Evolutionary conservation across 1,139 yeast genomes (phyloP).

Genomic region (Yamadazyma sp.): DNA sequence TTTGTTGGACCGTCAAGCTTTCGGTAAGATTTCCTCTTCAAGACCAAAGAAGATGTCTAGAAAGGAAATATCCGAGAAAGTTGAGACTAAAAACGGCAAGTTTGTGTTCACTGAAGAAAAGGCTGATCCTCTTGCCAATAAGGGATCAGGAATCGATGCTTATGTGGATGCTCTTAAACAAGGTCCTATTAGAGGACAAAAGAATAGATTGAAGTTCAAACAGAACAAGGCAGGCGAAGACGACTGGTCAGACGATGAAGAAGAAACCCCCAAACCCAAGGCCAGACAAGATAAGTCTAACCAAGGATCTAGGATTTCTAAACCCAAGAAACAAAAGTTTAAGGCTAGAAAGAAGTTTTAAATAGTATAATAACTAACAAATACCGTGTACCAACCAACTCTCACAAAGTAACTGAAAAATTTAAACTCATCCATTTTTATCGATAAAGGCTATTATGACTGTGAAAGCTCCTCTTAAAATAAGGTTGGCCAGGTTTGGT

Average conservation of each 20-base stretch:
- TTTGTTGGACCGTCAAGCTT: conserved; percentile 78
- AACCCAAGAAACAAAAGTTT: conserved; percentile 51
- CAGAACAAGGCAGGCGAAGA: conserved; percentile 55
- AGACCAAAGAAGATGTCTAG: conserved; percentile 62
- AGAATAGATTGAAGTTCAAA: conserved; percentile 84
- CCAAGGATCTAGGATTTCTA: conserved; percentile 28
- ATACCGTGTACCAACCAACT: not conserved
- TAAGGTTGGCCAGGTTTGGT: conserved; percentile 91
- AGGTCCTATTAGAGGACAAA: conserved; percentile 92
- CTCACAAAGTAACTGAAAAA: conserved; percentile 9
- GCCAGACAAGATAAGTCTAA: conserved; percentile 16
- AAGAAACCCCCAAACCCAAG: conserved; percentile 17
- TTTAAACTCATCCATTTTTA: conserved; percentile 13
- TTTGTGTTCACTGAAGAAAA: conserved; percentile 47
- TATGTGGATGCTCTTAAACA: conserved; percentile 90
- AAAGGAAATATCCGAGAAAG: conserved; percentile 46
- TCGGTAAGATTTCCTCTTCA: conserved; percentile 85
- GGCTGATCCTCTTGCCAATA: conserved; percentile 52
- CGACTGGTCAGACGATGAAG: conserved; percentile 54
- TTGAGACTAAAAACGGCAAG: conserved; percentile 57
- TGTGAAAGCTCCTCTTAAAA: conserved; percentile 34
- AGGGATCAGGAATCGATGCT: conserved; percentile 73
- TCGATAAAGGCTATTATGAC: too few relatives aligned
- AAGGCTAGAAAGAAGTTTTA: conserved; percentile 61
- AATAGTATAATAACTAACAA: not conserved